Conservation (phyloP, 257 asterid genomes). For the Phtheirospermum japonicum region DNA sequence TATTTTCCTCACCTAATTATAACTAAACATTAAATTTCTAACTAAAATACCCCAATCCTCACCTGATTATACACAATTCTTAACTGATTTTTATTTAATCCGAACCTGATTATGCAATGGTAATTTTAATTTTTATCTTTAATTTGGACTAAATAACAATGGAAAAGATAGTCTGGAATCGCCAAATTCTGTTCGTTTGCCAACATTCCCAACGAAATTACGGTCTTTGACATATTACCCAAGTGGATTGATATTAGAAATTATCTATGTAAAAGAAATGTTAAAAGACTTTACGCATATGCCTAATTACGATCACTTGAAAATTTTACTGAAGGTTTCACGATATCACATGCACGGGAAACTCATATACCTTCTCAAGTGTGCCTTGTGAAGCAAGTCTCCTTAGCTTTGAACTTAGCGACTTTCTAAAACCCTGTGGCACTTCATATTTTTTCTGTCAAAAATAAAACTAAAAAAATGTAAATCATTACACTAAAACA, state of each 20-base stretch:
- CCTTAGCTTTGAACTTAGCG: slow-evolving; percentile 8
- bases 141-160: too few relatives aligned
- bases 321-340: not conserved
- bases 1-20: too few relatives aligned
- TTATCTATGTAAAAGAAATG: too few relatives aligned
- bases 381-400: slow-evolving; percentile 5
- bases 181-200: too few relatives aligned
- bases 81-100: too few relatives aligned
- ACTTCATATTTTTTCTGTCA: slow-evolving; percentile 4
- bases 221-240: not conserved
- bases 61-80: too few relatives aligned
- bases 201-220: not conserved
- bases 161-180: too few relatives aligned
- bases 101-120: too few relatives aligned
- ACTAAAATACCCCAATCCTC: too few relatives aligned
- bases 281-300: not conserved
- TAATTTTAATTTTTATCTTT: too few relatives aligned
- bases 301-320: not conserved
- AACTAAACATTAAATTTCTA: too few relatives aligned
- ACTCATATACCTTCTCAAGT: not conserved
- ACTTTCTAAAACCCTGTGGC: not conserved
- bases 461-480: not conserved
- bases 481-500: not conserved
- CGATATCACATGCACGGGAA: not conserved
- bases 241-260: not conserved